These are phyloP conservation scores for Solanum microdontum DNA, from an alignment of 257 asterid species.

Conservation along the genomic window DNA sequence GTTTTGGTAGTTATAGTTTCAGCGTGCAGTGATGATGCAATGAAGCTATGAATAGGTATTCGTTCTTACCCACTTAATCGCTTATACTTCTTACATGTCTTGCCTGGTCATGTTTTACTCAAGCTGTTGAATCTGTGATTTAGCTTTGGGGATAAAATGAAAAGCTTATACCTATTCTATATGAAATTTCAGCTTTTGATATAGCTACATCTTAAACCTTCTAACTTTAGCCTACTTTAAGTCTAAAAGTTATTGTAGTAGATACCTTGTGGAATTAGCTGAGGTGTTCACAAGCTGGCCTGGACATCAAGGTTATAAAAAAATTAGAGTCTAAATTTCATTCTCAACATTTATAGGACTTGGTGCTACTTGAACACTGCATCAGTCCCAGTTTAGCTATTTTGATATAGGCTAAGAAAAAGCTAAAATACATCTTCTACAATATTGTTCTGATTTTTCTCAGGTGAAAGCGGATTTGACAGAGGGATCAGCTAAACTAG, in stretches of 20 bases:
- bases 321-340: background rate
- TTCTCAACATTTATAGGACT: background rate
- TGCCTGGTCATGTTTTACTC: background rate
- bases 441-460: background rate
- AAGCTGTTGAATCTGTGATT: background rate
- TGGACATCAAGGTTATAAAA: background rate
- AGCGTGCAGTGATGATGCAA: background rate
- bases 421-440: background rate
- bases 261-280: background rate
- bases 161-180: background rate
- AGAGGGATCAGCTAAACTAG: conserved; percentile 61
- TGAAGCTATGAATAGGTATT: background rate
- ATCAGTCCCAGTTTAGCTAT: background rate
- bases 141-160: background rate
- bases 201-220: background rate
- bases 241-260: background rate
- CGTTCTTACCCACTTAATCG: background rate
- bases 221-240: background rate
- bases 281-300: background rate
- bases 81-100: background rate
- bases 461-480: conserved; percentile 92
- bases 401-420: background rate
- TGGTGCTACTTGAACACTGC: background rate
- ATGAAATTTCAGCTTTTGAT: background rate
- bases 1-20: background rate